Conservation (phyloP, 768 basidiomycete genomes). For the Epithele typhae region DNA sequence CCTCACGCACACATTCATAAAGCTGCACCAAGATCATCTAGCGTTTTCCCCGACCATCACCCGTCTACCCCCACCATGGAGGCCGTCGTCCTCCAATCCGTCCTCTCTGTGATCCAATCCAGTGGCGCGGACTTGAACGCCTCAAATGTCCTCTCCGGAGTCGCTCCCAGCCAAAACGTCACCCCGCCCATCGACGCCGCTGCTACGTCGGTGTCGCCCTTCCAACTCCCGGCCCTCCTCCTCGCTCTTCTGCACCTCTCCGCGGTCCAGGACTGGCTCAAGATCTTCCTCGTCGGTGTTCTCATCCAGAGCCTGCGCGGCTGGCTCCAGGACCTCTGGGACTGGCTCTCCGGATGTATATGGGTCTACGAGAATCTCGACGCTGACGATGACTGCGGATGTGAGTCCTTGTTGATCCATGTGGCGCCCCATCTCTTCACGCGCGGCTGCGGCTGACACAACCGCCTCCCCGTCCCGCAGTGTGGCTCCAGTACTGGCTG, state of each 20-base stretch:
- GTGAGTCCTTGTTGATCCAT: slow-evolving; percentile 37
- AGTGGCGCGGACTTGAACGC: neutral
- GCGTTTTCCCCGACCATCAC: no score
- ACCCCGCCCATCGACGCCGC: neutral
- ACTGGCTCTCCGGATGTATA: slow-evolving; percentile 44
- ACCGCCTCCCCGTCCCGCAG: no score
- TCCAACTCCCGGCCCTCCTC: slow-evolving; percentile 23
- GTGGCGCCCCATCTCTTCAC: no score
- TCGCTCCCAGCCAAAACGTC: neutral
- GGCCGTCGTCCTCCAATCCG: slow-evolving; percentile 9
- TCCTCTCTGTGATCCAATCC: slow-evolving; percentile 11
- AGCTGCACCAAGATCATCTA: no score
- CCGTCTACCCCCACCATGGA: slow-evolving; percentile 6
- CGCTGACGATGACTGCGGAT: slow-evolving; percentile 51
- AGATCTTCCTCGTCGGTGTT: slow-evolving; percentile 60
- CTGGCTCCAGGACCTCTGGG: slow-evolving; percentile 38
- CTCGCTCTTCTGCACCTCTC: slow-evolving; percentile 47
- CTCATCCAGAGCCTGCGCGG: slow-evolving; percentile 57
- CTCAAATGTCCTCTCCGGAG: neutral
- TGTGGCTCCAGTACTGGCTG: slow-evolving; percentile 72
- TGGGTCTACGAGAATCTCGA: slow-evolving; percentile 62
- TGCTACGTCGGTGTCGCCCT: neutral
- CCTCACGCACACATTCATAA: no score
- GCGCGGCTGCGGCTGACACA: no score
- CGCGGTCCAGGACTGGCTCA: slow-evolving; percentile 61